These are phyloP conservation scores for Cucumis cinereus DNA, from an alignment of 306 rosid genomes.

Conservation along the genomic window DNA sequence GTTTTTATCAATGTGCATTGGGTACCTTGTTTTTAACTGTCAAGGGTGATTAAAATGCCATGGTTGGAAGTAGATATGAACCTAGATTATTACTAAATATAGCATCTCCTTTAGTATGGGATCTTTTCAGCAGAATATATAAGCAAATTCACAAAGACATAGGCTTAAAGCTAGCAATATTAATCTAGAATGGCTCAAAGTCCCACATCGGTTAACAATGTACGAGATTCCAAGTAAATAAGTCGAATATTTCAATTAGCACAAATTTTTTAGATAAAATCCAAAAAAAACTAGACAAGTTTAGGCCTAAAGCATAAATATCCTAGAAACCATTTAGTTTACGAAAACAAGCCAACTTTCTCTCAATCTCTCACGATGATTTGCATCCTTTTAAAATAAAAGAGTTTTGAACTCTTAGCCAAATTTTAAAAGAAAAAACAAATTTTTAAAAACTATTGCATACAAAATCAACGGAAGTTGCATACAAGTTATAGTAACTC, in stretches of 20 bases:
- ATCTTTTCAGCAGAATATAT: neutral
- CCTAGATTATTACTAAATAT: neutral
- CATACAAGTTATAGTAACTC: neutral
- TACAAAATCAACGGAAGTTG: neutral
- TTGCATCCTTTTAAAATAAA: too few species aligned
- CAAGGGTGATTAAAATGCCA: neutral
- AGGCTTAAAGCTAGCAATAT: neutral
- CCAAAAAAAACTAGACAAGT: neutral
- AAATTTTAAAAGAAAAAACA: too few species aligned
- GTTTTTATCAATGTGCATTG: neutral
- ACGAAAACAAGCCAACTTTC: too few species aligned
- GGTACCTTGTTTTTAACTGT: neutral
- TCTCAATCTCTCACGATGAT: too few species aligned
- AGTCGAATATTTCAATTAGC: neutral
- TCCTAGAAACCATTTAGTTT: too few species aligned
- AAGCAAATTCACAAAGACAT: neutral
- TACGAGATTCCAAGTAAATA: neutral
- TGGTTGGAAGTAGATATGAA: neutral
- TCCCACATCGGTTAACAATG: too few species aligned
- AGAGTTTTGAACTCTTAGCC: too few species aligned
- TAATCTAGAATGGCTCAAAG: neutral
- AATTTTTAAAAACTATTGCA: neutral
- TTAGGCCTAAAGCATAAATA: too few species aligned
- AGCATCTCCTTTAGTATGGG: neutral
- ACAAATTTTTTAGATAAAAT: neutral